phyloP scores from a whole-genome alignment of 495 filamentous ascomycete genomes.

The Podospora anserina region DNA sequence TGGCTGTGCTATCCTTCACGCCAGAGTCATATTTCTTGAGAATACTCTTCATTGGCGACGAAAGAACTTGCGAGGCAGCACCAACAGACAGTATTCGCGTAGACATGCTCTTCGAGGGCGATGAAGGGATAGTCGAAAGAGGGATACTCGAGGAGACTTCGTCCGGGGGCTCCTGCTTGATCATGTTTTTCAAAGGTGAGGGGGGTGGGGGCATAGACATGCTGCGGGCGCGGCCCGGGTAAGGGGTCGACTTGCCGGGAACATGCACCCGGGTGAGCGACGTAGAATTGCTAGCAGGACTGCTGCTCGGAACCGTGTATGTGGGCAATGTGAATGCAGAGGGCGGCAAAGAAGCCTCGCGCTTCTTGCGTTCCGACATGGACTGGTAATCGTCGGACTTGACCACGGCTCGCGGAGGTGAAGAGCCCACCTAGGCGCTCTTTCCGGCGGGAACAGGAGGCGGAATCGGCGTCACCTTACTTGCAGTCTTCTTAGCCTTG shows the following conservation, averaged over 20 bases:
- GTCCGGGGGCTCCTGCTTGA: background rate
- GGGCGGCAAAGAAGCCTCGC: constrained; percentile 1
- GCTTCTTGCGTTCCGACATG: constrained; percentile 18
- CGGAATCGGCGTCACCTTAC: constrained; percentile 40
- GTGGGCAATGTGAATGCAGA: background rate
- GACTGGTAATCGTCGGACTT: constrained; percentile 12
- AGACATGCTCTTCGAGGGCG: no score
- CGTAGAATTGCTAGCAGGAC: background rate
- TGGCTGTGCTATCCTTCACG: background rate
- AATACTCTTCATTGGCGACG: background rate
- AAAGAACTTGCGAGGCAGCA: no score
- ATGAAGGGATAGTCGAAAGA: no score
- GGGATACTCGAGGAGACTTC: background rate
- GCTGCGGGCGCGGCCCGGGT: background rate
- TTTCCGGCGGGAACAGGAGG: constrained; percentile 37
- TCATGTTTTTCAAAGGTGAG: background rate
- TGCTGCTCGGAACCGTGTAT: background rate
- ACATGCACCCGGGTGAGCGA: background rate
- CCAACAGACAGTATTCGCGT: no score
- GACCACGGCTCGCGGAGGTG: constrained; percentile 13
- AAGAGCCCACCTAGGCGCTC: constrained; percentile 26
- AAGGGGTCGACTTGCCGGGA: background rate
- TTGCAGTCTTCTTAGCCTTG: constrained; percentile 22
- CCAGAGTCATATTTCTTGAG: background rate
- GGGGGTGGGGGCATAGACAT: background rate